These are phyloP conservation scores for Aspergillus ruber DNA, from an alignment of 2,329 filamentous ascomycete species.

Conservation along the genomic window DNA sequence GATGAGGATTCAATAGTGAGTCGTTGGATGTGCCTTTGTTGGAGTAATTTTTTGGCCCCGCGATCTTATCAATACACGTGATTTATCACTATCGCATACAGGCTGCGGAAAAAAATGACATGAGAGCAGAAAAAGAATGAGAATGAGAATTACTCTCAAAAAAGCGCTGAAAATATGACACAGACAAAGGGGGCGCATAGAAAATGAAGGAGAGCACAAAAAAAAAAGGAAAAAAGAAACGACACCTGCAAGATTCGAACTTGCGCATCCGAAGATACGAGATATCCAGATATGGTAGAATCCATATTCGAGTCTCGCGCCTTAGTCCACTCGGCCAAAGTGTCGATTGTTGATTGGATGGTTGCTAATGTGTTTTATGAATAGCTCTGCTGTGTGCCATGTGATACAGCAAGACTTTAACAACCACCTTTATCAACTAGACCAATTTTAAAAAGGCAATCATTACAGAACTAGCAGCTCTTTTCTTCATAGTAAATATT, in stretches of 20 bases:
- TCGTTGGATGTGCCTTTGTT: not conserved
- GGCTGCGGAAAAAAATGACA: too few relatives aligned
- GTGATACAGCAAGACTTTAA: too few relatives aligned
- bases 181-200: not conserved
- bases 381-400: rapidly evolving
- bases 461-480: too few relatives aligned
- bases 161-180: too few relatives aligned
- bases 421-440: too few relatives aligned
- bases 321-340: not conserved
- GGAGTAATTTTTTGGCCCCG: not conserved
- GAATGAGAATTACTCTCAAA: too few relatives aligned
- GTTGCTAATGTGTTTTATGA: not conserved
- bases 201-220: not conserved
- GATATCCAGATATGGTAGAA: not conserved
- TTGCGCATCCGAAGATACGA: conserved; percentile 1
- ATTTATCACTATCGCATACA: too few relatives aligned
- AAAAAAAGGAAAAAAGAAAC: not conserved
- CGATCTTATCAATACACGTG: too few relatives aligned
- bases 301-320: not conserved
- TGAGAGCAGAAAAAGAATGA: too few relatives aligned
- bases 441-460: too few relatives aligned
- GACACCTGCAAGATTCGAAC: conserved; percentile 1
- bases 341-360: not conserved
- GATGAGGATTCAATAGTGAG: not conserved
- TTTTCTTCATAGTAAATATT: too few relatives aligned